Evolutionary conservation across 1,284 basidiomycete species (phyloP), one percentile per base, ranked within the genome.

Genomic region (Ustilago curta): DNA sequence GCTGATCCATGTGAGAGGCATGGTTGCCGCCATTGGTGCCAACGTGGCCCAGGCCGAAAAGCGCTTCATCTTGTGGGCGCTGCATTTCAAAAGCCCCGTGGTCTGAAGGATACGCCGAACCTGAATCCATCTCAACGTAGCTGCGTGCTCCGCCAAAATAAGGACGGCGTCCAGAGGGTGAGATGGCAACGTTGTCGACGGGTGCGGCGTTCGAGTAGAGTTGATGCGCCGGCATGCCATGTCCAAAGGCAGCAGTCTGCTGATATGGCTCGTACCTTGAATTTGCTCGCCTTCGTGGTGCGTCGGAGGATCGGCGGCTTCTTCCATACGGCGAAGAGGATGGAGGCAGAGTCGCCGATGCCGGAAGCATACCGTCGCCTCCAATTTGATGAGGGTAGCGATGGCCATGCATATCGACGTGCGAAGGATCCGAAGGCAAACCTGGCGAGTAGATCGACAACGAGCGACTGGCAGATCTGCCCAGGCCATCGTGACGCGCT

Each of bases 321-420:
- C 43, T 50, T 8, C 62, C 49, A 29, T 62, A 62, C 3, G 31
- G 45, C 42, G 49, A 29, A 16, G 62, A 47, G 6, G 66, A 59
- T 4, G 39, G 29, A 5, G 65, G 59, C 19, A 58, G n/a, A 12
- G 59, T 53, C 11, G 72, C 63, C 18, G 68, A 64, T 5, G 43
- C 29, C 6, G 64, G 56, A 8, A 75, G 50, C 45, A 67, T 60
- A 7, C 72, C 72, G 14, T 66, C 60, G 19, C 72, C 72, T 5
- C 72, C 72, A 18, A 75, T 75, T 58, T 70, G 67, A 43, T 75
- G 72, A 14, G 72, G 68, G 19, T 67, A 54, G 25, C 72, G 59
- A 12, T 60, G 43, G 37, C 18, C 54, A 54, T 75, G 57, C 23
- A 66, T 47, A 18, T 75, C 72, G 27, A 42, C 18, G 29, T 59